Conservation (phyloP, 2,329 filamentous ascomycete genomes). For the Colletotrichum euphorbiae region DNA sequence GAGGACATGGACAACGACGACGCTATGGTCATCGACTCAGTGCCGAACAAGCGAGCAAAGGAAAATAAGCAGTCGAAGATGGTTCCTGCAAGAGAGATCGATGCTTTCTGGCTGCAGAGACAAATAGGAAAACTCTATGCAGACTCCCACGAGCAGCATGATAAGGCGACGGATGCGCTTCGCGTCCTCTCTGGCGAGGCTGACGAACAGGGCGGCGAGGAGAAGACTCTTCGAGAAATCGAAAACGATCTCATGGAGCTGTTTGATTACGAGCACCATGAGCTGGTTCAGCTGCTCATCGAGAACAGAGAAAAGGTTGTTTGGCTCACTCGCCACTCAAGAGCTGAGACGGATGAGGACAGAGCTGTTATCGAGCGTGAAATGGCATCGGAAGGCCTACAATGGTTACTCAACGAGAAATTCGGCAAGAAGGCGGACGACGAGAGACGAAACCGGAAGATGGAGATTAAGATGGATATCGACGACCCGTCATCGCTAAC, state of each 20-base stretch:
- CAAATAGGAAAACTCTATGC: slow-evolving; percentile 90
- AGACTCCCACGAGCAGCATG: slow-evolving; percentile 92
- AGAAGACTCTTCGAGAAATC: slow-evolving; percentile 89
- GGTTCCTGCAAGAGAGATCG: slow-evolving; percentile 88
- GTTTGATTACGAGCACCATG: slow-evolving; percentile 96
- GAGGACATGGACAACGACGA: slow-evolving; percentile 69
- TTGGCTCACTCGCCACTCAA: slow-evolving; percentile 91
- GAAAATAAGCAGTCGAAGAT: slow-evolving; percentile 66
- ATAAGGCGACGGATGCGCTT: slow-evolving; percentile 88
- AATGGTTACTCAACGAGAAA: slow-evolving; percentile 88
- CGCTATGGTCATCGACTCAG: slow-evolving; percentile 86
- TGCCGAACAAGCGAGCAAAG: slow-evolving; percentile 58
- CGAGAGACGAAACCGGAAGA: slow-evolving; percentile 64
- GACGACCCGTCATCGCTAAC: slow-evolving; percentile 75
- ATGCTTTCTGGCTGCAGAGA: slow-evolving; percentile 96
- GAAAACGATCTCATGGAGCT: slow-evolving; percentile 99
- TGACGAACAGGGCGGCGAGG: slow-evolving; percentile 78
- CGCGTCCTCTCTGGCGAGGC: slow-evolving; percentile 83
- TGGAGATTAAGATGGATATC: slow-evolving; percentile 96
- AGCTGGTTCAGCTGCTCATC: slow-evolving; percentile 90
- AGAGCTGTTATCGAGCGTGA: slow-evolving; percentile 85
- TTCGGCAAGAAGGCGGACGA: slow-evolving; percentile 75
- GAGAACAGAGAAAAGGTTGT: slow-evolving; percentile 94
- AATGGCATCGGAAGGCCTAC: slow-evolving; percentile 89
- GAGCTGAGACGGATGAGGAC: slow-evolving; percentile 82